Base-by-base conservation (phyloP, 495 filamentous ascomycete genomes). In the Penicillium verhagenii region DNA sequence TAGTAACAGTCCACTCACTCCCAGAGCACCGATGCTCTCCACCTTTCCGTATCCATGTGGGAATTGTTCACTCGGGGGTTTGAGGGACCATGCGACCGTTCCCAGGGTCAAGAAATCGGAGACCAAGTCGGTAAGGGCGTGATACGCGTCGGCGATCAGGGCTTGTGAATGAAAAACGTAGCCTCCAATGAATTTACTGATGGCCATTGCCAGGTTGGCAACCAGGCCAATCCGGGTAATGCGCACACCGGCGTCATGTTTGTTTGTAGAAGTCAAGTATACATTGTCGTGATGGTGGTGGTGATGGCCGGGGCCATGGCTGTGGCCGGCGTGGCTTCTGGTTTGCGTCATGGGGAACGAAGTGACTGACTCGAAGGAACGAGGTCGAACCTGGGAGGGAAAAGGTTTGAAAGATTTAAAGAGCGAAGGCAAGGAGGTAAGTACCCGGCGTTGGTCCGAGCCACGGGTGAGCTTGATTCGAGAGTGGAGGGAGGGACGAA, bases 31-130 rank as follows among this genome's bases (percentile, higher is more conserved):
- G 68, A 98, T 75, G 61, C 90, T 94, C 75, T 98, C 94, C n/a
- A 98, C 80, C 75, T 98, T 98, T 54, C 94, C 94, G 64, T 95
- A 98, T 5, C 94, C 94, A 62, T 82, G 79, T 14, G 94, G 94
- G 68, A 96, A 97, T 29, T 81, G 78, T 28, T 84, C 80, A 13
- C 88, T 90, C 1, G 94, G 92, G 20, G 88, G 86, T 57, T 86
- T 88, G 29, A 97, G 70, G 31, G 91, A 92, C 86, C 90, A 96
- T 1, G 92, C 88, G 47, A 98, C 91, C 24, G 94, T 98, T 6
- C 88, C 88, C 29, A 98, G 78, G 1, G 94, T 98, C 65, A 97
- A 83, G 61, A 97, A 79, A 71, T 98, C 94, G 39, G 91, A 96
- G 49, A 96, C 90, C 18, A 98, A 81, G 73, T 98, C 94, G 23